Evolutionary conservation across 306 rosid genomes (phyloP), one percentile per base, ranked within the genome.

Genomic region (Herpetospermum pedunculosum): DNA sequence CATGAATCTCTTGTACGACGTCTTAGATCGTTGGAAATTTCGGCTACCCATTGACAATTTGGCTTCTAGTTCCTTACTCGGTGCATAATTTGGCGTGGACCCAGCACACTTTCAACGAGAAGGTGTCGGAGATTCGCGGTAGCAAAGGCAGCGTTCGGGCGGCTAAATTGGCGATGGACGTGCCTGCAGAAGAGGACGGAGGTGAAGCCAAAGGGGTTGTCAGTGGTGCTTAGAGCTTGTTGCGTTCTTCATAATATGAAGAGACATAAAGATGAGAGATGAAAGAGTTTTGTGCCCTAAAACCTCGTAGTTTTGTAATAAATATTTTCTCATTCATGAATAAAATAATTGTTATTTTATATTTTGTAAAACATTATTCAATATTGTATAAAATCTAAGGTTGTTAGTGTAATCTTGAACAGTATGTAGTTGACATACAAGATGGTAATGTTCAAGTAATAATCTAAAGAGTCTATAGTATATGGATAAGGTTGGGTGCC

Each of bases 161-260:
- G 92, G 75, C 29, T 95, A 62, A 95, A 95, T 63, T 96, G 92
- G 40, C 83, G 99, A 79, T 95, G 99, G 99, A 13, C 79, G 74
- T 95, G 97, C 72, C 47, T 95, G 81, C 96, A 91, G 81, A 91
- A 87, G 74, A 43, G 97, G 60, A 89, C 99, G 0, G 99, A 94
- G 81, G 96, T 89, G 76, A 94, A 94, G 68, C 89, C 91, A 1
- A 96, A 91, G 64, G 97, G 91, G 60, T 75, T 91, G 84, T 96
- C 97, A 3, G 86, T 87, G 48, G 91, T 94, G 2, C 96, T 91
- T 5, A 96, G 92, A 18, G 99, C 99, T 7, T 94, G 99, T 10
- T 95, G 97, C 43, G 99, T 95, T 37, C 43, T 91, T 84, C 99
- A 95, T 48, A 95, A 95, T 41, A 95, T 95, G n/a, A n/a, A n/a